A percentile compares a stretch with the other conserved stretches of the same genome.
Evolutionary conservation across 2,329 filamentous ascomycete genomes (phyloP).

Genomic region (Aaosphaeria arxii): DNA sequence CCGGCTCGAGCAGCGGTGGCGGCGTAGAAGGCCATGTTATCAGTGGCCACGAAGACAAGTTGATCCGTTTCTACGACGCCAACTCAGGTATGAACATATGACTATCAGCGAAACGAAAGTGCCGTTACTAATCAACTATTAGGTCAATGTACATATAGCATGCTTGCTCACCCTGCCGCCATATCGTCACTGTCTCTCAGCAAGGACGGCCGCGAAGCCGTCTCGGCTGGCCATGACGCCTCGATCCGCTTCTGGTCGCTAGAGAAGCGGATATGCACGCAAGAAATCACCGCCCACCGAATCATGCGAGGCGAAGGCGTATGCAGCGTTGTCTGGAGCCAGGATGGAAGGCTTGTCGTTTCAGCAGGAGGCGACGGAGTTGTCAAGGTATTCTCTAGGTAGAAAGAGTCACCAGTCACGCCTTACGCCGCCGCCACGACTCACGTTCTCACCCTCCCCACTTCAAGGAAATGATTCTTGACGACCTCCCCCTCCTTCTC

Average conservation of each 20-base stretch:
- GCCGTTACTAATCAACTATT: neutral
- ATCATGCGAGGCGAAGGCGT: slow-evolving; percentile 96
- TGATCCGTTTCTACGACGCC: slow-evolving; percentile 95
- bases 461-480: neutral
- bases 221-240: slow-evolving; percentile 93
- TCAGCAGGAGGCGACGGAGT: slow-evolving; percentile 93
- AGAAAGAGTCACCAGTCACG: neutral
- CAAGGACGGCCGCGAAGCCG: slow-evolving; percentile 88
- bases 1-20: slow-evolving; percentile 70
- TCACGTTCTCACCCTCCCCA: neutral
- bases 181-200: slow-evolving; percentile 90
- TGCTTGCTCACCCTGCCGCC: slow-evolving; percentile 92
- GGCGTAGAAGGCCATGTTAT: slow-evolving; percentile 88
- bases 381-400: slow-evolving; percentile 76
- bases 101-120: neutral
- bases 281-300: slow-evolving; percentile 90
- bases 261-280: slow-evolving; percentile 91
- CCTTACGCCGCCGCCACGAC: neutral
- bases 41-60: slow-evolving; percentile 93
- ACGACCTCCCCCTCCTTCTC: neutral
- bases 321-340: slow-evolving; percentile 91
- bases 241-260: slow-evolving; percentile 95
- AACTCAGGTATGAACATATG: slow-evolving; percentile 77
- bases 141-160: slow-evolving; percentile 99
- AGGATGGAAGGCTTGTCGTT: slow-evolving; percentile 91